A percentile compares a stretch with the other conserved stretches of the same genome.
Conservation (phyloP, 2,329 filamentous ascomycete genomes). For the Pestalotiopsis sp. region DNA sequence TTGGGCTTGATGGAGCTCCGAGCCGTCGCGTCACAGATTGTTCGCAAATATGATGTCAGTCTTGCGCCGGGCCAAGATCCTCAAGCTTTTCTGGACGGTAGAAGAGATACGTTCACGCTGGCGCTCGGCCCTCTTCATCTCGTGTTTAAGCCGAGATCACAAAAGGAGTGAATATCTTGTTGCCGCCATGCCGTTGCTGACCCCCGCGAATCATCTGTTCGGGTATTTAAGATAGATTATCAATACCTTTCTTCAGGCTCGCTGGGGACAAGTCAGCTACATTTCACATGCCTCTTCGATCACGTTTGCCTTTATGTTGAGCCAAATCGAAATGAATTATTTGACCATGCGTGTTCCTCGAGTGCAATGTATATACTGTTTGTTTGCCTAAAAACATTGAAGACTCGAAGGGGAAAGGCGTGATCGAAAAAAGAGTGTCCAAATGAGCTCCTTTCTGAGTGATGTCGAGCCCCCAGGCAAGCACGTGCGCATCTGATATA, state of each 20-base stretch:
- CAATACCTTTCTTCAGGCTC: background rate
- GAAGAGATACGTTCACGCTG: constrained; percentile 8
- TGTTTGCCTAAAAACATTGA: too few relatives aligned
- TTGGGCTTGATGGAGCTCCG: constrained; percentile 36
- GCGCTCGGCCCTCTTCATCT: background rate
- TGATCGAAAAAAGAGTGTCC: too few relatives aligned
- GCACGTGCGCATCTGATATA: too few relatives aligned
- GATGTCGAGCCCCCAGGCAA: too few relatives aligned
- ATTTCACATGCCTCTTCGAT: background rate
- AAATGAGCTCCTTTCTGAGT: too few relatives aligned
- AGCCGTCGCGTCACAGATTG: constrained; percentile 1
- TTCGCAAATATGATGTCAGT: constrained; percentile 13
- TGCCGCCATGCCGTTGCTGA: background rate
- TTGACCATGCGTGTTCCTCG: too few relatives aligned
- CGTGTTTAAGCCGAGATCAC: constrained; percentile 6
- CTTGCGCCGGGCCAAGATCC: constrained; percentile 10
- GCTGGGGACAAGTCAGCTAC: background rate
- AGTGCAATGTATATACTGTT: too few relatives aligned
- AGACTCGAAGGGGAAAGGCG: too few relatives aligned
- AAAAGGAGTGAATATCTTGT: background rate
- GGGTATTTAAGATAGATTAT: background rate
- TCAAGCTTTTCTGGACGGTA: background rate
- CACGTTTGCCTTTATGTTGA: background rate
- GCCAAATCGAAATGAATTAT: background rate
- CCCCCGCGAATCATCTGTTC: background rate